These are phyloP conservation scores for Neofusicoccum cordaticola DNA, from an alignment of 2,329 filamentous ascomycete species.

Conservation along the genomic window DNA sequence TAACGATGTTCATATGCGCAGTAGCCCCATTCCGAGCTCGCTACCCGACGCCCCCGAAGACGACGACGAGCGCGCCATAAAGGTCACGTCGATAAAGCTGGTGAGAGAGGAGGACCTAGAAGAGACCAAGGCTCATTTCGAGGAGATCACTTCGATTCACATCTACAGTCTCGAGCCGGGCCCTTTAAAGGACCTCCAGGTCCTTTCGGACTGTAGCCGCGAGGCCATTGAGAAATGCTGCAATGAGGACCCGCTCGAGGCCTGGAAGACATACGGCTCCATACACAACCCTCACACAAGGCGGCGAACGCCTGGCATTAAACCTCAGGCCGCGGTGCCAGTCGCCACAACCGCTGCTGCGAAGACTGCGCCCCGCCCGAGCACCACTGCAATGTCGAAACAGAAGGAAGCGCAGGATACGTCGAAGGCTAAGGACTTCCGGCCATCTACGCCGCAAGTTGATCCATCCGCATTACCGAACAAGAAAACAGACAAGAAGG, in stretches of 20 bases:
- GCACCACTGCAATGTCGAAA: slow-evolving; percentile 17
- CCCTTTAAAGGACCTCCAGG: slow-evolving; percentile 59
- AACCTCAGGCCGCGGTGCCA: slow-evolving; percentile 23
- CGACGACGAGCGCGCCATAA: slow-evolving; percentile 45
- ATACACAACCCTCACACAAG: slow-evolving; percentile 71
- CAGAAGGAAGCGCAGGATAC: slow-evolving; percentile 25
- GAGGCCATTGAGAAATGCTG: slow-evolving; percentile 56
- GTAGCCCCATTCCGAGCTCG: slow-evolving; percentile 66
- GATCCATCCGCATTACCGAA: slow-evolving; percentile 23
- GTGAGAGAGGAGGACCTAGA: slow-evolving; percentile 70
- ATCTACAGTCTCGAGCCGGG: slow-evolving; percentile 80
- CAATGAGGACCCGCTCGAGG: slow-evolving; percentile 58
- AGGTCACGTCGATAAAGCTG: slow-evolving; percentile 62
- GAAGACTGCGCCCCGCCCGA: slow-evolving; percentile 25
- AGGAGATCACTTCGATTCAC: slow-evolving; percentile 74
- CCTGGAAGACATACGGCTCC: slow-evolving; percentile 64
- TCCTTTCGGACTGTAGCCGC: slow-evolving; percentile 67
- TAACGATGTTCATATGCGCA: slow-evolving; percentile 65
- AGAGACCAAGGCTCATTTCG: slow-evolving; percentile 65
- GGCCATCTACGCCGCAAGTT: slow-evolving; percentile 33
- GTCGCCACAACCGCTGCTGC: slow-evolving; percentile 22
- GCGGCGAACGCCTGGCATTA: slow-evolving; percentile 43
- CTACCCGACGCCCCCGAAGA: slow-evolving; percentile 39
- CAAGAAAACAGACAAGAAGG: slow-evolving; percentile 38
- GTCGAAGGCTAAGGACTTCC: slow-evolving; percentile 25